Conservation (phyloP, 441 rosid species). For the Populus hybrid region DNA sequence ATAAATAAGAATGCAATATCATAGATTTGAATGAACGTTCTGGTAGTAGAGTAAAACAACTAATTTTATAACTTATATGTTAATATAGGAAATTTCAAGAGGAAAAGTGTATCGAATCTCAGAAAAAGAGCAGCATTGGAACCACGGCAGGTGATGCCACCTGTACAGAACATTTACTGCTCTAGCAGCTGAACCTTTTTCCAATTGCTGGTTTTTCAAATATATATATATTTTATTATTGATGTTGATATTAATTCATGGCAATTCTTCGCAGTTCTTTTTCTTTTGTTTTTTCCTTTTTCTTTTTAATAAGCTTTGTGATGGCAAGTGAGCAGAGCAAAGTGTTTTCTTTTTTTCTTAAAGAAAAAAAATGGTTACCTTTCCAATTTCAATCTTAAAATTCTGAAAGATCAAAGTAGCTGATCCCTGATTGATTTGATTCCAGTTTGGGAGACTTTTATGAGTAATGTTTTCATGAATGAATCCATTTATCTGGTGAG, state of each 20-base stretch:
- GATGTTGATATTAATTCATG: background rate
- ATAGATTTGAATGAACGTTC: background rate
- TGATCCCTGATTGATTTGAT: background rate
- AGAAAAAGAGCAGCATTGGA: conserved; percentile 23
- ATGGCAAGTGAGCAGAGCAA: background rate
- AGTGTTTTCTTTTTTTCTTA: background rate
- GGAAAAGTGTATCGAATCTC: conserved; percentile 18
- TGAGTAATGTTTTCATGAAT: background rate
- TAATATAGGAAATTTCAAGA: conserved; percentile 46
- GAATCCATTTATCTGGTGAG: background rate
- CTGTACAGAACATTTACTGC: background rate
- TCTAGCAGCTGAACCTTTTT: background rate
- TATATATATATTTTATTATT: background rate
- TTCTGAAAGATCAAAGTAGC: background rate
- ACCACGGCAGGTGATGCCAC: conserved; percentile 31
- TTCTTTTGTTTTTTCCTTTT: background rate
- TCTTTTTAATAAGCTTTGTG: too few species aligned
- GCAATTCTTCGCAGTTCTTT: background rate
- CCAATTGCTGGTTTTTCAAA: background rate
- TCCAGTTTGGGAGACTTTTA: background rate
- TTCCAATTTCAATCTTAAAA: too few species aligned
- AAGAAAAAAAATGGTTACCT: too few species aligned
- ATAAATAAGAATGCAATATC: background rate
- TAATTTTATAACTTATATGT: conserved; percentile 10
- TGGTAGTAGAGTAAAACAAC: conserved; percentile 1